A percentile compares a stretch with the other conserved stretches of the same genome.
Evolutionary conservation across 805 yeast genomes (phyloP).

Genomic region (Hanseniaspora singularis): DNA sequence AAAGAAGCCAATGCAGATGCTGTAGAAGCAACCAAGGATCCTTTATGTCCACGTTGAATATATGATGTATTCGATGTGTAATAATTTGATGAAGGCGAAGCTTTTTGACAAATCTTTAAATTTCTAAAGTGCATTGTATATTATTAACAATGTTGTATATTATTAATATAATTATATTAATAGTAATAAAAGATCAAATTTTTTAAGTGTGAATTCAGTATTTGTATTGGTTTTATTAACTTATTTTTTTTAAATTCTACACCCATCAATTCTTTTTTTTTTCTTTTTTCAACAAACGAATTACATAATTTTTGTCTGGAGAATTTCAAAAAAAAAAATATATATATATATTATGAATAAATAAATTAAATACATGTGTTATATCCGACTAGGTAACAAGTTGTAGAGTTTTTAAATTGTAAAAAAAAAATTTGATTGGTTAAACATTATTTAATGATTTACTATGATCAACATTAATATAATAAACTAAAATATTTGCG

Average conservation of each 20-base stretch:
- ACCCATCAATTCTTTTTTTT: too few relatives aligned
- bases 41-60: background rate
- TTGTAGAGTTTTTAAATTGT: too few relatives aligned
- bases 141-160: background rate
- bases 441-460: too few relatives aligned
- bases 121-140: slow-evolving; percentile 33
- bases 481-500: too few relatives aligned
- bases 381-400: background rate
- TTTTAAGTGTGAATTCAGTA: background rate
- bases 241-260: too few relatives aligned
- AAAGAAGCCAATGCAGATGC: slow-evolving; percentile 10
- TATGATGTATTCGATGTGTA: slow-evolving; percentile 8
- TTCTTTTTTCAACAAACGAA: too few relatives aligned
- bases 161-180: background rate
- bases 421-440: background rate
- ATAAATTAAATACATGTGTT: background rate
- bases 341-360: too few relatives aligned
- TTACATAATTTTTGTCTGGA: too few relatives aligned
- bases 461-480: too few relatives aligned
- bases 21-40: background rate
- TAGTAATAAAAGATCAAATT: background rate
- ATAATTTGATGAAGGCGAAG: slow-evolving; percentile 17
- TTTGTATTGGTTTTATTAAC: too few relatives aligned
- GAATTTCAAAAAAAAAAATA: too few relatives aligned
- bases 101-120: slow-evolving; percentile 31